Conservation (phyloP, 495 filamentous ascomycete genomes). For the Cercophora samala region DNA sequence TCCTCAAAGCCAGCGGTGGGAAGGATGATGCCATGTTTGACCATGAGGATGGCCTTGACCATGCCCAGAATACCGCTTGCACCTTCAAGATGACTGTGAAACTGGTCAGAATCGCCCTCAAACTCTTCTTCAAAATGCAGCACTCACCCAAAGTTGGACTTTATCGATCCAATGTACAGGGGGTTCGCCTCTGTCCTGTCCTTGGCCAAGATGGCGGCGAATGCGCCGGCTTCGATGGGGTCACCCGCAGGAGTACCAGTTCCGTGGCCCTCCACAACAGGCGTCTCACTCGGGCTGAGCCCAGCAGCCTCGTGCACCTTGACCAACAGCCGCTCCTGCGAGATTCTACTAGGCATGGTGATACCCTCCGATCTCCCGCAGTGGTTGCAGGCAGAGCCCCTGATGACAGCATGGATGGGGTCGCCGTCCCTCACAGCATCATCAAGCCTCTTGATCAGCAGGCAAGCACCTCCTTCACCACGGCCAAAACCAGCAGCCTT, state of each 20-base stretch:
- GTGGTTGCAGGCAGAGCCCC: conserved; percentile 46
- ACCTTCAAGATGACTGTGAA: conserved; percentile 47
- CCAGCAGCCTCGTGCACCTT: conserved; percentile 41
- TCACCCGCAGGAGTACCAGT: conserved; percentile 32
- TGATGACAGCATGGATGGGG: conserved; percentile 55
- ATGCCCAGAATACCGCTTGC: conserved; percentile 47
- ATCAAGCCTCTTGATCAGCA: conserved; percentile 42
- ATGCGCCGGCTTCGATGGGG: background rate
- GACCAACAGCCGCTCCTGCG: conserved; percentile 48
- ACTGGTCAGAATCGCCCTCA: background rate
- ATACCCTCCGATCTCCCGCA: conserved; percentile 49
- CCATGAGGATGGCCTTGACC: conserved; percentile 48
- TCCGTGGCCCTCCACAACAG: conserved; percentile 44
- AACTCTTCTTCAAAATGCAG: background rate
- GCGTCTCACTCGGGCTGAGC: conserved; percentile 39
- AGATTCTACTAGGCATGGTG: conserved; percentile 43
- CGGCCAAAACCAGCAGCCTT: conserved; percentile 1
- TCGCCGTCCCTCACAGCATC: conserved; percentile 46
- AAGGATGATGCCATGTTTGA: conserved; percentile 46
- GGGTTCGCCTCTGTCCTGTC: conserved; percentile 4
- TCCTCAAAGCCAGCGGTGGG: conserved; percentile 40
- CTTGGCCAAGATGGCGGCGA: background rate
- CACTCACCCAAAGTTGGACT: conserved; percentile 37
- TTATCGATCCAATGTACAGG: conserved; percentile 34
- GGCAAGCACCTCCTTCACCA: background rate